These are phyloP conservation scores for Moesziomyces sp. DNA, from an alignment of 1,284 basidiomycete genomes.

Conservation along the genomic window DNA sequence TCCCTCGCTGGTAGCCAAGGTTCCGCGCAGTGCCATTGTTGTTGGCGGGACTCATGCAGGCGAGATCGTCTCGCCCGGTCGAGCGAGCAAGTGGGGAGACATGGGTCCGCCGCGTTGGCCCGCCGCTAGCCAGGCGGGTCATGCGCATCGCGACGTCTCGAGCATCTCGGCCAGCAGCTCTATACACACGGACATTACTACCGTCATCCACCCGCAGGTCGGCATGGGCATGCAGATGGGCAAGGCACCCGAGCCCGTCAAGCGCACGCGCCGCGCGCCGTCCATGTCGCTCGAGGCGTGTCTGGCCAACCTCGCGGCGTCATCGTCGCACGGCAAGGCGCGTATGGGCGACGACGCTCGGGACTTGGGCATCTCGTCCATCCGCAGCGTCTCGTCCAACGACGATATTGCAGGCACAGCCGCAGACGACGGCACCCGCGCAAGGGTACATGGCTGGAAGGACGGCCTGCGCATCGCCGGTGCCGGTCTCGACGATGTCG, in stretches of 20 bases:
- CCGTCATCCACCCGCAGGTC: conserved; percentile 32
- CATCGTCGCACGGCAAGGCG: conserved; percentile 29
- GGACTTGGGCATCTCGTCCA: conserved; percentile 44
- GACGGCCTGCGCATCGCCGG: conserved; percentile 46
- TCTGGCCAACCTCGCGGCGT: conserved; percentile 37
- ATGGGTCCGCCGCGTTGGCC: conserved; percentile 52
- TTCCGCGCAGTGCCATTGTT: conserved; percentile 19
- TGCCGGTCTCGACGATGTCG: conserved; percentile 23
- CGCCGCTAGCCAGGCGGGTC: conserved; percentile 14
- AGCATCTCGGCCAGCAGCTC: conserved; percentile 40
- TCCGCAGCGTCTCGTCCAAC: conserved; percentile 34
- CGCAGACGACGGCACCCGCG: conserved; percentile 8
- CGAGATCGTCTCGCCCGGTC: conserved; percentile 30
- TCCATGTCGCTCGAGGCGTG: conserved; percentile 49
- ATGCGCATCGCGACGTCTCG: conserved; percentile 31
- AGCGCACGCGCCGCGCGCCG: conserved; percentile 30
- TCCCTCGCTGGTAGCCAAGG: conserved; percentile 43
- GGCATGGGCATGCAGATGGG: not conserved
- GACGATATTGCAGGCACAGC: conserved; percentile 29
- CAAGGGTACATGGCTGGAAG: conserved; percentile 46
- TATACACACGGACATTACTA: conserved; percentile 46
- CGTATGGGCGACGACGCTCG: conserved; percentile 28
- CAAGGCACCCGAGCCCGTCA: conserved; percentile 15
- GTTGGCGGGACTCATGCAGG: conserved; percentile 14
- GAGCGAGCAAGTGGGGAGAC: conserved; percentile 51